phyloP scores from a whole-genome alignment of 1,284 basidiomycete species.

The Pseudozyma tsukubaensis region DNA sequence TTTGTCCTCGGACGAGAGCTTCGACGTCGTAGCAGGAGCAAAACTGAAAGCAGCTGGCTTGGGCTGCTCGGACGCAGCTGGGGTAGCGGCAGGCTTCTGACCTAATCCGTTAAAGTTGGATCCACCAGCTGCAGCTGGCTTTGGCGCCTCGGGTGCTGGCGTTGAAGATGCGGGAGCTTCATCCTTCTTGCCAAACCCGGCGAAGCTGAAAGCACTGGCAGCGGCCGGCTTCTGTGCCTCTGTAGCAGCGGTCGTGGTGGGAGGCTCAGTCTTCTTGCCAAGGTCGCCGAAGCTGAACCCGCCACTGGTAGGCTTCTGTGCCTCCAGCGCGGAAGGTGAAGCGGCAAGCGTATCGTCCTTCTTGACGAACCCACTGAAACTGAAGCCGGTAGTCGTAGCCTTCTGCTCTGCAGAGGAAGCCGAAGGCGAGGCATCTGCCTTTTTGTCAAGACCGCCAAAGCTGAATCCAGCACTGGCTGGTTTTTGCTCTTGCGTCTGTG shows the following conservation, averaged over 20 bases:
- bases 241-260: not conserved
- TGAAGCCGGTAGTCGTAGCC: conserved; percentile 4
- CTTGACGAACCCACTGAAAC: conserved; percentile 23
- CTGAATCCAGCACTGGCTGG: conserved; percentile 1
- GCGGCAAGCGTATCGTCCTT: not conserved
- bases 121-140: conserved; percentile 4
- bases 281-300: conserved; percentile 13
- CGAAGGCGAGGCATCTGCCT: conserved; percentile 1
- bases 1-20: not conserved
- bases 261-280: conserved; percentile 11
- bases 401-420: not conserved
- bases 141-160: not conserved
- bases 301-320: not conserved
- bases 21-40: conserved; percentile 13
- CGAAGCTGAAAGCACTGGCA: conserved; percentile 18
- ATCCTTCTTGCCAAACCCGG: conserved; percentile 3
- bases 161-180: not conserved
- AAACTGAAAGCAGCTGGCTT: conserved; percentile 9
- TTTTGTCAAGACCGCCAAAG: conserved; percentile 12
- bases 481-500: not conserved
- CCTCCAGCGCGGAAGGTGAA: not conserved
- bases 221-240: conserved; percentile 1
- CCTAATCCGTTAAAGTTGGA: conserved; percentile 23
- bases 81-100: conserved; percentile 5
- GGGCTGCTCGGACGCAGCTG: not conserved